phyloP scores from a whole-genome alignment of 1,139 yeast species.

The Hyphopichia wangnamkhiaoensis region DNA sequence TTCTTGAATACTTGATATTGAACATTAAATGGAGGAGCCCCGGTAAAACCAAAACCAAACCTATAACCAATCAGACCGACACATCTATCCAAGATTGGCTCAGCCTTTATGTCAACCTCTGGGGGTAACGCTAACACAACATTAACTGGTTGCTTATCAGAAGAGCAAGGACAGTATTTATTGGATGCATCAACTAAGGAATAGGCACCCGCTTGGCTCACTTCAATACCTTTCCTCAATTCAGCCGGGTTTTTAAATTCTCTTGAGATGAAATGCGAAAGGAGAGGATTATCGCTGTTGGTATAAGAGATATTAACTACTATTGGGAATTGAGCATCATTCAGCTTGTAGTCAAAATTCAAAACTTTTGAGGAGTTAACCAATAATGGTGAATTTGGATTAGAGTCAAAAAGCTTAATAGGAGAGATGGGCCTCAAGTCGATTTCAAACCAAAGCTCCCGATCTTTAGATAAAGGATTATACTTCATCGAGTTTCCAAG shows the following conservation, averaged over 20 bases:
- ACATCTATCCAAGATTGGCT: constrained; percentile 78
- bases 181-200: constrained; percentile 53
- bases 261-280: constrained; percentile 30
- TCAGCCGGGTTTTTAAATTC: constrained; percentile 35
- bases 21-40: constrained; percentile 80
- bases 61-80: constrained; percentile 85
- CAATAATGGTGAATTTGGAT: constrained; percentile 45
- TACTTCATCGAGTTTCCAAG: constrained; percentile 70
- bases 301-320: constrained; percentile 39
- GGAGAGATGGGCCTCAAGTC: constrained; percentile 65
- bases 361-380: constrained; percentile 17
- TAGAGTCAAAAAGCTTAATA: constrained; percentile 37
- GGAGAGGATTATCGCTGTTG: constrained; percentile 25
- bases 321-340: constrained; percentile 41
- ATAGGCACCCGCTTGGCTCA: constrained; percentile 66
- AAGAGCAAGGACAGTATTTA: constrained; percentile 64
- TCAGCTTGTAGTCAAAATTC: background rate
- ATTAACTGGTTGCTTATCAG: constrained; percentile 27
- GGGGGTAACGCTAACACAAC: constrained; percentile 46
- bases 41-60: constrained; percentile 69
- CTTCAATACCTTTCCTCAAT: constrained; percentile 33
- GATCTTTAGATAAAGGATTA: constrained; percentile 43
- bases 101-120: constrained; percentile 49
- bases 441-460: constrained; percentile 55
- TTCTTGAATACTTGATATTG: constrained; percentile 60